These are phyloP conservation scores for Alternaria sp. DNA, from an alignment of 2,329 filamentous ascomycete genomes.

Conservation along the genomic window DNA sequence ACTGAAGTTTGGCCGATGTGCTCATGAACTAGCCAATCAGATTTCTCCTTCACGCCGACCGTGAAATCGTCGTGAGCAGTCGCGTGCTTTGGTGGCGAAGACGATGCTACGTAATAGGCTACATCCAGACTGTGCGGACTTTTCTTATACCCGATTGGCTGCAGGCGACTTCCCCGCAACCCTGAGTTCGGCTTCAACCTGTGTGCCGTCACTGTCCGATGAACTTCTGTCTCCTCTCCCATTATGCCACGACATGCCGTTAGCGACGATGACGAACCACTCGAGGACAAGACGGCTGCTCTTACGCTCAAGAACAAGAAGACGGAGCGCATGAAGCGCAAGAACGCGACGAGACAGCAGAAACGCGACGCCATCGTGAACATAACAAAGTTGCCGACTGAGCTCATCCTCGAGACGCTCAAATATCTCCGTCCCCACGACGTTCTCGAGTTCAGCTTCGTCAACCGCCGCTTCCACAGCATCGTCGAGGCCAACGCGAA, in stretches of 20 bases:
- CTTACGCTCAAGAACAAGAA: conserved; percentile 60
- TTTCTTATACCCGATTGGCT: conserved; percentile 12
- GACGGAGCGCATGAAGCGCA: conserved; percentile 57
- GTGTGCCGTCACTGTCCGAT: conserved; percentile 8
- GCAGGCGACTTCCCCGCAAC: conserved; percentile 7
- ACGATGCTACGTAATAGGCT: conserved; percentile 2
- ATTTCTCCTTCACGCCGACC: background rate
- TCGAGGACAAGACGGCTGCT: conserved; percentile 58
- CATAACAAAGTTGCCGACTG: conserved; percentile 59
- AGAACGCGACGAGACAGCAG: conserved; percentile 40
- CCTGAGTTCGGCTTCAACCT: background rate
- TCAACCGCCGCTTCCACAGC: conserved; percentile 50
- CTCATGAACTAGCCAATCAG: conserved; percentile 23
- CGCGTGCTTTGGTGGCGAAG: conserved; percentile 7
- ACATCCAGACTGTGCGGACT: conserved; percentile 1
- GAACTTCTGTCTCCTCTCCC: background rate
- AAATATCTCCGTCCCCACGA: conserved; percentile 58
- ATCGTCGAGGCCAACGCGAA: conserved; percentile 56
- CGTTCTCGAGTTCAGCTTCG: conserved; percentile 54
- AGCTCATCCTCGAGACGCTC: conserved; percentile 59
- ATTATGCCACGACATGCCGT: conserved; percentile 30
- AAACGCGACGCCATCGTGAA: conserved; percentile 41
- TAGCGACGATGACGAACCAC: conserved; percentile 49
- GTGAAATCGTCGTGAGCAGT: background rate
- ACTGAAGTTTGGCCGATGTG: conserved; percentile 15